Evolutionary conservation across 352 stramenopile genomes (phyloP).

Genomic region (Phytophthora multivora): DNA sequence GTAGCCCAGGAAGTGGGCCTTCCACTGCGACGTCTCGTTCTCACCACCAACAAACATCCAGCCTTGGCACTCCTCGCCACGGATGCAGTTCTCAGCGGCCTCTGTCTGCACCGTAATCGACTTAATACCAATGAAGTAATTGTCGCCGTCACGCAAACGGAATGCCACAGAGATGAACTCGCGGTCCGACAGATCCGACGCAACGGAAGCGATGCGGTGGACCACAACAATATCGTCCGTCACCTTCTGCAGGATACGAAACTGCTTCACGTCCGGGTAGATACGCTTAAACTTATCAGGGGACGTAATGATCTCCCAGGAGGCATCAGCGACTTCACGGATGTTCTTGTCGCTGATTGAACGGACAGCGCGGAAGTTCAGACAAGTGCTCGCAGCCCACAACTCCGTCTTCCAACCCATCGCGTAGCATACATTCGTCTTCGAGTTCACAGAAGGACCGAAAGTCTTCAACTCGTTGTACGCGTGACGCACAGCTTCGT

Average conservation of each 20-base stretch:
- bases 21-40: slow-evolving; percentile 71
- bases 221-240: slow-evolving; percentile 85
- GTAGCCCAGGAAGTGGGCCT: slow-evolving; percentile 81
- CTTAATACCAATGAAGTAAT: slow-evolving; percentile 83
- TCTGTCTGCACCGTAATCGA: slow-evolving; percentile 75
- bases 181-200: slow-evolving; percentile 72
- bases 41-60: slow-evolving; percentile 84
- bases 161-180: slow-evolving; percentile 85
- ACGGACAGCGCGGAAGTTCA: slow-evolving; percentile 76
- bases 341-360: slow-evolving; percentile 73
- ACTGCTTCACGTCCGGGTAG: slow-evolving; percentile 81
- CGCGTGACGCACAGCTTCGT: slow-evolving; percentile 76
- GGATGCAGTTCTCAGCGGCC: slow-evolving; percentile 77
- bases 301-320: slow-evolving; percentile 85
- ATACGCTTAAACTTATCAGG: slow-evolving; percentile 84
- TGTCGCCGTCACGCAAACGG: slow-evolving; percentile 68
- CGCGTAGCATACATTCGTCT: slow-evolving; percentile 86
- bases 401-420: slow-evolving; percentile 89
- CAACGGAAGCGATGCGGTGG: slow-evolving; percentile 76
- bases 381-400: slow-evolving; percentile 76
- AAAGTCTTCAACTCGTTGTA: slow-evolving; percentile 84
- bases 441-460: slow-evolving; percentile 75
- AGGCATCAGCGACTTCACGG: slow-evolving; percentile 68
- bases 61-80: slow-evolving; percentile 79
- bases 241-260: slow-evolving; percentile 80